These are phyloP conservation scores for Aspergillus sparsus DNA, from an alignment of 495 filamentous ascomycete species.

Conservation along the genomic window DNA sequence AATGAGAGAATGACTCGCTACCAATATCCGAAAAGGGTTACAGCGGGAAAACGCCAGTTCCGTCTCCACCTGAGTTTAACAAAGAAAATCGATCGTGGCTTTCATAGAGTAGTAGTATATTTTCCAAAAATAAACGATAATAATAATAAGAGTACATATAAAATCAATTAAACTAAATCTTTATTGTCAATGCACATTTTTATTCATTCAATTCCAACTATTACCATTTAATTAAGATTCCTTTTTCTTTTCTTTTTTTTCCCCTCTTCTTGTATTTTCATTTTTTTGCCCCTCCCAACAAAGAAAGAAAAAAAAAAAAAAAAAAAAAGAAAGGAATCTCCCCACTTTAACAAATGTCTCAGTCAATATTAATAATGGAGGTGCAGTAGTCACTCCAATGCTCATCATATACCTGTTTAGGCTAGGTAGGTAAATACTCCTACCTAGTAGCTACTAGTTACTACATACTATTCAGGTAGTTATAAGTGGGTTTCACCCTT, in stretches of 20 bases:
- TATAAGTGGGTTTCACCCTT: neutral
- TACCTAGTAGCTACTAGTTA: neutral
- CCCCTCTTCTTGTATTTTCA: too few species aligned
- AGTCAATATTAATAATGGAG: too few species aligned
- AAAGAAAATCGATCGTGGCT: too few species aligned
- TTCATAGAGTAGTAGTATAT: neutral
- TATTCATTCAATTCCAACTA: too few species aligned
- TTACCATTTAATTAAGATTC: neutral
- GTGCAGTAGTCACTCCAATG: too few species aligned
- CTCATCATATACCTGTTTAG: constrained; percentile 1
- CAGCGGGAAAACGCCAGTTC: neutral
- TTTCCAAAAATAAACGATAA: neutral
- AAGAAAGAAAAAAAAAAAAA: too few species aligned
- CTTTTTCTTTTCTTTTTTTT: neutral
- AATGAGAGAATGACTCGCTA: neutral
- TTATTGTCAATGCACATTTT: too few species aligned
- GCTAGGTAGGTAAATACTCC: neutral
- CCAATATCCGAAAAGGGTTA: neutral
- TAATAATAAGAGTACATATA: neutral
- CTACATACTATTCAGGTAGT: neutral
- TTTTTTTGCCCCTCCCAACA: too few species aligned
- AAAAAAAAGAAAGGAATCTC: too few species aligned
- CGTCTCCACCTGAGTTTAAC: too few species aligned
- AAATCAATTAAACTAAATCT: too few species aligned
- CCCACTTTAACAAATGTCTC: too few species aligned